phyloP scores from a whole-genome alignment of 257 asterid species.

The Mitragyna speciosa region DNA sequence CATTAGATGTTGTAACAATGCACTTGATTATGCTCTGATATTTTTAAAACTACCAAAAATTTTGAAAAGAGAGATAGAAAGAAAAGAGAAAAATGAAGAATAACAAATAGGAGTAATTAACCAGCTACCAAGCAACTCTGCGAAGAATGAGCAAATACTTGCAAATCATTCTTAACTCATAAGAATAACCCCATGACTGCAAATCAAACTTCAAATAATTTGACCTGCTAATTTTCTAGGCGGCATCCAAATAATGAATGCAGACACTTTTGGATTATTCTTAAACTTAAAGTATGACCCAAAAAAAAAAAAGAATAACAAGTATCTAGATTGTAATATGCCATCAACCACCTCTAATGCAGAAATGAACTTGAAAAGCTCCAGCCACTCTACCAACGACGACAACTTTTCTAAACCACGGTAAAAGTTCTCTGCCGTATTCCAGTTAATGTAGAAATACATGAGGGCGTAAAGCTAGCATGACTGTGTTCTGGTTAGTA shows the following conservation, averaged over 20 bases:
- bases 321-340: background rate
- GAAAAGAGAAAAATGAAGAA: background rate
- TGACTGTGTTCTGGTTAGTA: no score
- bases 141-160: background rate
- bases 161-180: background rate
- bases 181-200: no score
- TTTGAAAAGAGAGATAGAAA: no score
- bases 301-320: background rate
- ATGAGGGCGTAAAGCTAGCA: no score
- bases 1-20: background rate
- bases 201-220: no score
- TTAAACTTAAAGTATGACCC: constrained; percentile 41
- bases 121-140: background rate
- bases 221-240: background rate
- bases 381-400: constrained; percentile 74
- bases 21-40: background rate
- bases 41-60: background rate
- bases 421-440: no score
- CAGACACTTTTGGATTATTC: no score
- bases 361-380: constrained; percentile 56
- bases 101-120: background rate
- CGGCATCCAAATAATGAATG: no score
- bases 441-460: no score
- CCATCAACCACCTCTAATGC: constrained; percentile 49
- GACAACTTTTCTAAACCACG: no score